Base-by-base conservation (phyloP, 352 stramenopile genomes). In the Plasmopara halstedii region DNA sequence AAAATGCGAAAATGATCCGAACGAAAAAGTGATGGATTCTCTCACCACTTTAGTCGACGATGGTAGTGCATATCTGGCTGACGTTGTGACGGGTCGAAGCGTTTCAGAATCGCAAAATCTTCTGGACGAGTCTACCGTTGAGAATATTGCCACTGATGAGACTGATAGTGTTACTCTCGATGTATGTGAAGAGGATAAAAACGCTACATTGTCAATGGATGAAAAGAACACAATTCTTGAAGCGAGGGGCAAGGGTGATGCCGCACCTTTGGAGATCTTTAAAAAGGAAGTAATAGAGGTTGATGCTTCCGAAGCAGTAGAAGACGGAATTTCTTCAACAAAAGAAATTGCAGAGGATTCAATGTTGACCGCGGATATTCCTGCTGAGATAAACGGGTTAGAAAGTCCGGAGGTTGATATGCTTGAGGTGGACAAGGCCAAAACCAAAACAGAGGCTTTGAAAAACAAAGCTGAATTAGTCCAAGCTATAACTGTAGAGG, bases 1-100 rank as follows among this genome's bases (percentile, higher is more conserved):
- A 18, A 17, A n/a, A 35, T 17, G 31, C 6, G 13, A 14, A 35
- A 18, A 13, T 17, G 31, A 35, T 8, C 6, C 7, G 31, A 35
- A n/a, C 31, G n/a, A 51, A 38, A 56, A 46, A 32, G 60, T 63
- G 27, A 39, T 65, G 20, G 52, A 60, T 29, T 11, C n/a, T 27
- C 25, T 38, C 38, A 11, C 8, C n/a, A 9, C n/a, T 26, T 22
- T 21, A 43, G 8, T 13, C 3, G 15, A 58, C 4, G 13, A 40
- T 20, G 29, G 38, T 20, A 18, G 19, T 25, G 20, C 15, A 9
- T 31, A 36, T 32, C 19, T 11, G n/a, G 33, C 6, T 42, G 35
- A 47, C 17, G 55, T 64, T 11, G 51, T 59, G 19, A 46, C 49
- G 53, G 47, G 56, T 51, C 26, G 23, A 15, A 29, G 58, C 42